Evolutionary conservation across 2,329 filamentous ascomycete species (phyloP).

Genomic region (Aspergillus alliaceus): DNA sequence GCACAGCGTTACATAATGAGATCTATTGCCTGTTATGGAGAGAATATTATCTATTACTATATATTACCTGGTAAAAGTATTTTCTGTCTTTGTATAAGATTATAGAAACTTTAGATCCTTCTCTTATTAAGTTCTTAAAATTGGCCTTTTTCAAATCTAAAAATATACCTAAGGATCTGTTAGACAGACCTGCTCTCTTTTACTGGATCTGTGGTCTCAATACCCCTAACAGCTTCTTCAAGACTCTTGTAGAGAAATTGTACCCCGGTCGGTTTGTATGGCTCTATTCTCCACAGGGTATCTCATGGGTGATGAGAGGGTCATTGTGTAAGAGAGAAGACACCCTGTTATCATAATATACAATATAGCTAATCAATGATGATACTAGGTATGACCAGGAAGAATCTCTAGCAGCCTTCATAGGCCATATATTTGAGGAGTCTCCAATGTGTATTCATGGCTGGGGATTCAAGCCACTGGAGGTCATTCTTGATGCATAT

Average conservation of each 20-base stretch:
- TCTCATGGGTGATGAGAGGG: background rate
- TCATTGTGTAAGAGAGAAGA: background rate
- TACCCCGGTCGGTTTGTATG: background rate
- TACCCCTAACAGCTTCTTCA: background rate
- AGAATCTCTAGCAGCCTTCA: background rate
- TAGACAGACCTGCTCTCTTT: background rate
- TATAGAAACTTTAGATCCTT: background rate
- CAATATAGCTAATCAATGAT: background rate
- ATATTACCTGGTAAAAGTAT: background rate
- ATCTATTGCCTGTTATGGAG: background rate
- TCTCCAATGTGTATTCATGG: background rate
- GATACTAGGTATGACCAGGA: background rate
- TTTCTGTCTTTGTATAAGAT: background rate
- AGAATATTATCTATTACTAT: background rate
- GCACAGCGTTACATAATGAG: background rate
- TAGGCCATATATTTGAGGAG: background rate
- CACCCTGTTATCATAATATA: background rate
- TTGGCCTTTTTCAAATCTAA: background rate
- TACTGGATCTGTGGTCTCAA: background rate
- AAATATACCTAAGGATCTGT: background rate
- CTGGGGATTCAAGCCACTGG: slow-evolving; percentile 4
- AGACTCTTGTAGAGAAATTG: background rate
- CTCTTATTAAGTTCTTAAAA: background rate
- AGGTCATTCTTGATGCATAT: slow-evolving; percentile 6
- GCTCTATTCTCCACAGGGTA: background rate